phyloP scores from a whole-genome alignment of 1,284 basidiomycete species.

The Malassezia arunalokei region DNA sequence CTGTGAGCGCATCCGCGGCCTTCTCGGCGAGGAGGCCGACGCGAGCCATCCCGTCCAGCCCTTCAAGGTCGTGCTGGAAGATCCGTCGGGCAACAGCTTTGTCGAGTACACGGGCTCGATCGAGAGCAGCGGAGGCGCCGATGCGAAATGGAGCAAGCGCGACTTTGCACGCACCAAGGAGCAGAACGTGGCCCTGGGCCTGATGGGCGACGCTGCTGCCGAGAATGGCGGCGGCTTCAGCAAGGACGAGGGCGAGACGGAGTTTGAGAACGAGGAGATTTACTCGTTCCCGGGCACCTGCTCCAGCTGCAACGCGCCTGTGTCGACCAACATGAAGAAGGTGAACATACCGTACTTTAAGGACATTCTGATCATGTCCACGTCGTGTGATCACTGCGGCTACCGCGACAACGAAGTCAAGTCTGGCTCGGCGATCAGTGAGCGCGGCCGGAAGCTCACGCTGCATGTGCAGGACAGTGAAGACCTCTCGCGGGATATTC shows the following conservation, averaged over 20 bases:
- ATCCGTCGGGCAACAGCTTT: constrained; percentile 90
- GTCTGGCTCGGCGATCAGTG: constrained; percentile 75
- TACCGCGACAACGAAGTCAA: constrained; percentile 98
- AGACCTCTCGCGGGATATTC: constrained; percentile 81
- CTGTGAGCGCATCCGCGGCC: constrained; percentile 57
- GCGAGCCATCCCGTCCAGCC: constrained; percentile 53
- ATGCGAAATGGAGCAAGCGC: constrained; percentile 85
- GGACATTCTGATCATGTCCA: constrained; percentile 97
- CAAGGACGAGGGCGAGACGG: constrained; percentile 43
- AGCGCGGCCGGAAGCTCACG: constrained; percentile 70
- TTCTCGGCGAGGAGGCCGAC: constrained; percentile 53
- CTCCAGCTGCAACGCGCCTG: constrained; percentile 70
- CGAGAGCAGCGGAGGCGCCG: constrained; percentile 51
- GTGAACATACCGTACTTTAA: constrained; percentile 97
- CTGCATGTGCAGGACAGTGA: constrained; percentile 85
- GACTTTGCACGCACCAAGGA: constrained; percentile 70
- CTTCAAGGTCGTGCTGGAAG: constrained; percentile 78
- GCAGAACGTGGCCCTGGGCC: constrained; percentile 71
- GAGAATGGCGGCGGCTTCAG: constrained; percentile 33
- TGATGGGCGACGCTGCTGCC: constrained; percentile 49
- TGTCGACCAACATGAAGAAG: constrained; percentile 88
- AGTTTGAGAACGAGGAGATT: constrained; percentile 63
- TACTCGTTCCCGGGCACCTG: constrained; percentile 78
- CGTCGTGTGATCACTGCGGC: constrained; percentile 85
- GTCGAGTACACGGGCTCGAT: constrained; percentile 39